Evolutionary conservation across 2,329 filamentous ascomycete species (phyloP).

Genomic region (Claviceps fusiformis): DNA sequence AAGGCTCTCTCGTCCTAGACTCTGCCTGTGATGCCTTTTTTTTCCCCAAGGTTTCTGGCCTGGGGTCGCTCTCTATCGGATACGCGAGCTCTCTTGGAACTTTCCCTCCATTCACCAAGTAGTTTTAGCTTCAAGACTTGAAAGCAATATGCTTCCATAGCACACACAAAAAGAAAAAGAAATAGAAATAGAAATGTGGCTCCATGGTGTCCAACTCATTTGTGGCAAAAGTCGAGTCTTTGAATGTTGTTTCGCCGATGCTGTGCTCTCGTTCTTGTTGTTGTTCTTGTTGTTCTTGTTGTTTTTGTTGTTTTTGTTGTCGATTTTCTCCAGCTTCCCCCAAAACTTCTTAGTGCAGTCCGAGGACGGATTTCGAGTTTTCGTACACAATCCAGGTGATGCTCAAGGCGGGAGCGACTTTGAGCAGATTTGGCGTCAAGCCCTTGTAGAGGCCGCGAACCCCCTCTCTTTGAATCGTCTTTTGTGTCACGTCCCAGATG

Average conservation of each 20-base stretch:
- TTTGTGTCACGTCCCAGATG: constrained; percentile 74
- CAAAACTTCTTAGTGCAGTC: constrained; percentile 24
- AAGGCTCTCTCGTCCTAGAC: not conserved
- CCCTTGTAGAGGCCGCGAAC: constrained; percentile 84
- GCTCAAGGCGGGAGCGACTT: constrained; percentile 89
- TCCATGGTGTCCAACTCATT: not conserved
- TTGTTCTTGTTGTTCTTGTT: not conserved
- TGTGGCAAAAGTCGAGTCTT: not conserved
- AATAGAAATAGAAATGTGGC: not conserved
- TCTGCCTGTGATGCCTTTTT: no score
- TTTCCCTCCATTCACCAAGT: not conserved
- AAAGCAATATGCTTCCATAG: not conserved
- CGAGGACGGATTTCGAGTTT: constrained; percentile 65
- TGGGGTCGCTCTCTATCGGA: no score
- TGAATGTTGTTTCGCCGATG: not conserved
- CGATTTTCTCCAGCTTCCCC: not conserved
- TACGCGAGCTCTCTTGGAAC: not conserved
- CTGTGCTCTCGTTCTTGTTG: not conserved
- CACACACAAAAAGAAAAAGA: not conserved
- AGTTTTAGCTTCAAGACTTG: not conserved
- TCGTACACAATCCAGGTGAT: constrained; percentile 94
- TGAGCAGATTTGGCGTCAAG: constrained; percentile 84
- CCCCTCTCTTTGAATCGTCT: constrained; percentile 74
- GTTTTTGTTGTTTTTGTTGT: not conserved
- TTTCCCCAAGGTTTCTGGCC: no score